Base-by-base conservation (phyloP, 768 basidiomycete species). In the Brasilioporus rufonigricans region DNA sequence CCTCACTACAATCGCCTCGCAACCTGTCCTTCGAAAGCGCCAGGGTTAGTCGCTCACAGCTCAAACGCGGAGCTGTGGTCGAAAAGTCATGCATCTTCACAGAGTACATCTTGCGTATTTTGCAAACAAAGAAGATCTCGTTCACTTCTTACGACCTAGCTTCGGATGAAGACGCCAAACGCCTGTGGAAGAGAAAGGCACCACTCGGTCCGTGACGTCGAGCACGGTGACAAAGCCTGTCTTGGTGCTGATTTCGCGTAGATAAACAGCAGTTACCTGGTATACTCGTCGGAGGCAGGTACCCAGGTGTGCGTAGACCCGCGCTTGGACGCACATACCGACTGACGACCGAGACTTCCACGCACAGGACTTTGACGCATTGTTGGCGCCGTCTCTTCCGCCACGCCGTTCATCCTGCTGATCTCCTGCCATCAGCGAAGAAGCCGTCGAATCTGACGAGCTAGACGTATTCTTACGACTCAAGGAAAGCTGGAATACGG, bases 241-340 rank as follows among this genome's bases (percentile, higher is more conserved):
- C 35, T 40, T 39, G 26, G 26, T 36, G 44, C 52, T 58, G 46
- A 61, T 39, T 21, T 16, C 48, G 4, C 40, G 13, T 65, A 90
- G 92, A 84, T 67, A 91, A 92, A 61, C 89, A 90, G 60, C 89
- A 90, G 61, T 76, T 93, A 5, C 91, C 91, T 23, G 92, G 91
- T 3, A 85, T 93, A 39, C 81, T 93, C 7, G 80, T 93, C 35
- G 91, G 91, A 4, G 83, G 83, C 35, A 79, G 76, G 53, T 93
- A 81, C 65, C 85, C 85, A 45, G 91, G 91, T 27, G 91, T 93
- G 73, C 58, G 87, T 78, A 32, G 23, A 52, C 48, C 48, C 18
- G 12, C 32, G 26, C 36, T 33, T 26, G 10, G 9, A n/a, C 31
- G 21, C 19, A n/a, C 29, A 39, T 29, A 18, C 26, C 41, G 13